phyloP scores from a whole-genome alignment of 495 filamentous ascomycete species.

The Penicillium desertorum region DNA sequence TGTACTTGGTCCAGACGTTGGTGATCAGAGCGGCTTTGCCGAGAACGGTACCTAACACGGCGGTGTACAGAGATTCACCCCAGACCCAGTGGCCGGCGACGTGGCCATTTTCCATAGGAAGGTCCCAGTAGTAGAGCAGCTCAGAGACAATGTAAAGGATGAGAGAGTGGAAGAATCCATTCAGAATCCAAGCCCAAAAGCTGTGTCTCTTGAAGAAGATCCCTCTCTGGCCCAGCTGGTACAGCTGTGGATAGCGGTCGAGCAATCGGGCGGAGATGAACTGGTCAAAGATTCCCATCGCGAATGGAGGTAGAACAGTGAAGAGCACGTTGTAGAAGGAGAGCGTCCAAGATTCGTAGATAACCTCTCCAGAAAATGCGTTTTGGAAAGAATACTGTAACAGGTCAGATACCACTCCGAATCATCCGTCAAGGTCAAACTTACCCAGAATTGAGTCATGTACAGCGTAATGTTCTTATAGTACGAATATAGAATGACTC shows the following conservation, averaged over 20 bases:
- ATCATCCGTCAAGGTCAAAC: slow-evolving; percentile 22
- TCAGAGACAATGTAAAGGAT: slow-evolving; percentile 83
- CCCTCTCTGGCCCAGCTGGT: slow-evolving; percentile 88
- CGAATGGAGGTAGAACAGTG: slow-evolving; percentile 89
- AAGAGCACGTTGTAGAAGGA: slow-evolving; percentile 99
- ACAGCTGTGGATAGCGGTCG: slow-evolving; percentile 95
- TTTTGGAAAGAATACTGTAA: slow-evolving; percentile 93
- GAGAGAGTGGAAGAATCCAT: slow-evolving; percentile 94
- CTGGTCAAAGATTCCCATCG: slow-evolving; percentile 96
- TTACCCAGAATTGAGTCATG: slow-evolving; percentile 98
- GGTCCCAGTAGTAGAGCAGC: slow-evolving; percentile 76
- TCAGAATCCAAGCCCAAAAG: slow-evolving; percentile 88
- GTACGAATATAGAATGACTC: slow-evolving; percentile 96
- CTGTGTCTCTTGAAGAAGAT: slow-evolving; percentile 88
- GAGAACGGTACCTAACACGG: slow-evolving; percentile 86
- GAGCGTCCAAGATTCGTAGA: slow-evolving; percentile 98
- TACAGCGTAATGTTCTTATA: slow-evolving; percentile 99
- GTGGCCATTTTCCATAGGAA: slow-evolving; percentile 70
- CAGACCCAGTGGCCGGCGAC: slow-evolving; percentile 95
- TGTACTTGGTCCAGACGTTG: slow-evolving; percentile 99
- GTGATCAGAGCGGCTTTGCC: slow-evolving; percentile 94
- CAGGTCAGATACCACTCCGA: slow-evolving; percentile 35
- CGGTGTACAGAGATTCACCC: slow-evolving; percentile 88
- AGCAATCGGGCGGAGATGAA: slow-evolving; percentile 95
- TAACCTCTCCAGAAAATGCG: slow-evolving; percentile 94